Evolutionary conservation across 192 early-diverging fungal species (phyloP).

Genomic region (Coemansia sp.): DNA sequence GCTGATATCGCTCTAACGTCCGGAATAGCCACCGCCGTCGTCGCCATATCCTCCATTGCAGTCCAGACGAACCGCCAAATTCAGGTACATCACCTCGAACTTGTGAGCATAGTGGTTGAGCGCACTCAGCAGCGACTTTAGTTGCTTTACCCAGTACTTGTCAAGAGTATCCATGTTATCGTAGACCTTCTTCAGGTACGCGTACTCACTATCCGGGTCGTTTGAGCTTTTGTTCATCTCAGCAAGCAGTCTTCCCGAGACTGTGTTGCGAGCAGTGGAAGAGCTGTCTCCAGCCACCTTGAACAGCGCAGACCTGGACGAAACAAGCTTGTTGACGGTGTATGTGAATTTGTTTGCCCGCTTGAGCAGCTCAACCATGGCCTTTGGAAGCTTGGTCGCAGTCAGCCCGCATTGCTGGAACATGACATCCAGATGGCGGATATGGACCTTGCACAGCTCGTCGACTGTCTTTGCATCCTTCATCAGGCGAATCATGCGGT

Average conservation of each 20-base stretch:
- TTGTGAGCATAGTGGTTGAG: constrained; percentile 82
- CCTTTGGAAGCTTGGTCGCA: constrained; percentile 78
- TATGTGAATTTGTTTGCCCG: constrained; percentile 37
- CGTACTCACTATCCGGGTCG: constrained; percentile 26
- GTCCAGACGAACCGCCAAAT: constrained; percentile 46
- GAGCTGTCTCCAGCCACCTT: constrained; percentile 33
- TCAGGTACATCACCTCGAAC: constrained; percentile 75
- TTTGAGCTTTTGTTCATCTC: constrained; percentile 18
- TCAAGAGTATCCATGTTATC: constrained; percentile 51
- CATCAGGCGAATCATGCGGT: constrained; percentile 65
- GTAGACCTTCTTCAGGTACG: constrained; percentile 35
- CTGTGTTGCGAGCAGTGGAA: constrained; percentile 33
- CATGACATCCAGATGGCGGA: constrained; percentile 82
- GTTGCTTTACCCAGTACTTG: constrained; percentile 63
- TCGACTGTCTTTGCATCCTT: constrained; percentile 78
- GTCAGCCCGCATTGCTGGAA: constrained; percentile 91
- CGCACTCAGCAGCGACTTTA: constrained; percentile 72
- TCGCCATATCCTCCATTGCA: constrained; percentile 25
- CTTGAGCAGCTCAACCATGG: constrained; percentile 48
- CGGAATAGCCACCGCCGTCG: background rate
- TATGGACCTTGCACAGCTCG: constrained; percentile 77
- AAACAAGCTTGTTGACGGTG: constrained; percentile 19
- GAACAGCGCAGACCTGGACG: constrained; percentile 29
- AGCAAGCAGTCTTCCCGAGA: constrained; percentile 21
- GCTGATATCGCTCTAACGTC: background rate